Evolutionary conservation across 805 yeast genomes (phyloP), one percentile per base, ranked within the genome.

Genomic region (Candida arabinofermentans): DNA sequence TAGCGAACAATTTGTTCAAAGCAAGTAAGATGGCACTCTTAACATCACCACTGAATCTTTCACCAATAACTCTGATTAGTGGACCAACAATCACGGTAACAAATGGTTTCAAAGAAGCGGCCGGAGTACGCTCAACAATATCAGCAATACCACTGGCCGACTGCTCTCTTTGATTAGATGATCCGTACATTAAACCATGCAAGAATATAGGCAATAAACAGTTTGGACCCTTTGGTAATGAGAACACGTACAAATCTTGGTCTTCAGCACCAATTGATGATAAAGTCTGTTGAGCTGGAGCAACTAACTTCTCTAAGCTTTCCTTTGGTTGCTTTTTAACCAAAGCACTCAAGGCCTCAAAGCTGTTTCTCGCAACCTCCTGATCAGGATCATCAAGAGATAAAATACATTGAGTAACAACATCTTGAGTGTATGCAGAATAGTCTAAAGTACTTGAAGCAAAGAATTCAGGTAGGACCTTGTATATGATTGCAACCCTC

Each of bases 1-100:
- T 86, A 19, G 67, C 67, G 55, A 93, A 79, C 58, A 95, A 69
- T 49, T 77, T 77, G 58, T 84, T 85, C 62, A 95, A 74, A 1
- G 98, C 95, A 48, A 75, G 73, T 57, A 93, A 72, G 52, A 95
- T 91, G n/a, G 96, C 96, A 27, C 96, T 83, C 71, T 93, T 93
- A 53, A 93, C 87, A 52, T 89, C 96, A 47, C 95, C 75, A 14
- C 83, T 77, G 51, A 87, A 91, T 64, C 96, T 81, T 65, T 93
- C 99, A 58, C 99, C 99, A 58, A 91, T 86, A 42, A 91, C 96
- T 73, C 99, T 88, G 66, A 93, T 93, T 58, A 93, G 74, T 30
- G 99, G 99, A 67, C 99, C 99, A 22, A 96, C 90, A 49, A 95
- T 87, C 22, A 81, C 80, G 8, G 98, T 91, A 18, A 95, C 96